Evolutionary conservation across 176 grass and related monocot genomes (phyloP), one percentile per base, ranked within the genome.

Genomic region (Aegilops speltoides): DNA sequence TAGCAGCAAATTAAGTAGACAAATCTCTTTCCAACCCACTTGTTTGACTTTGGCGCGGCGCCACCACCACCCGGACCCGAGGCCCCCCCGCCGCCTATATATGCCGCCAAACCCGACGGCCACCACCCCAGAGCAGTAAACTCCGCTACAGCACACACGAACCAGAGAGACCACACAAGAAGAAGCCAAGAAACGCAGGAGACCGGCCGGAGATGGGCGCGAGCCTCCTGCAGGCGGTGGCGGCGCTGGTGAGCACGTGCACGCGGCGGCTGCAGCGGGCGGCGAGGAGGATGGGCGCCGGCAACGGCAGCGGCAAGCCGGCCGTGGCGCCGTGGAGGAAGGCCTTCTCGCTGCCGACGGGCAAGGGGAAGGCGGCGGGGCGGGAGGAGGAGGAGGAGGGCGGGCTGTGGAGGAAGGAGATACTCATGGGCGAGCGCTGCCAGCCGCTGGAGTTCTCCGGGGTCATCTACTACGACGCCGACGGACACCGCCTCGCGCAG

Each of bases 391-490:
- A 66, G 60, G 88, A 63, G 7, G 88, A 77, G 22, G 84, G 9
- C 64, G 93, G 79, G 67, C 5, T 97, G 63, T 97, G 94, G 94
- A 66, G 64, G 86, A 97, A 86, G 90, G 86, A 83, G 83, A 97
- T 97, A 46, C 45, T 98, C 8, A 89, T 95, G 91, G 96, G 96
- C 7, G 93, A 92, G 84, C 76, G 91, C 62, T 95, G 96, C 82
- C 91, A 88, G 83, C 96, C 93, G 36, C 87, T 95, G 19, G 74
- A 94, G 20, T 99, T 96, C 94, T 90, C 97, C 62, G 97, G 94
- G 0, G 92, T 87, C 65, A 99, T 99, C 84, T 90, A 93, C 81
- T 99, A 99, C 79, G 97, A 99, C 75, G 86, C 87, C 70, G 80
- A 93, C 8, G 97, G 97, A 0, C 85, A 86, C 7, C 89, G 85